Base-by-base conservation (phyloP, 2,329 filamentous ascomycete species). In the Stagonosporopsis chrysanthemi region DNA sequence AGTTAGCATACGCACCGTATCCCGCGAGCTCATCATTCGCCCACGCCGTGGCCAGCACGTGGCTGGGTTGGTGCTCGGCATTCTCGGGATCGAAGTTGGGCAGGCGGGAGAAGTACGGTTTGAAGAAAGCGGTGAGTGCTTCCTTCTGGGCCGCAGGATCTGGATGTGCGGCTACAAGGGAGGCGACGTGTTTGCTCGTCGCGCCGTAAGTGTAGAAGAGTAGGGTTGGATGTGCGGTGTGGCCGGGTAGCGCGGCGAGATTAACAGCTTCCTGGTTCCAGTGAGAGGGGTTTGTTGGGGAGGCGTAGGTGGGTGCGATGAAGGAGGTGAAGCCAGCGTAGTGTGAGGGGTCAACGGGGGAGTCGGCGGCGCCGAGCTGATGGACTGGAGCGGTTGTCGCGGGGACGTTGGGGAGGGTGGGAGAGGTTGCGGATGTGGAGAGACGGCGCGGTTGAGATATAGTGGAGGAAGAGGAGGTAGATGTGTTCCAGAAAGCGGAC, bases 211-310 rank as follows among this genome's bases (percentile, higher is more conserved):
- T 88, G 79, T 92, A 97, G 82, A 96, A 97, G 24, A 97, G 84
- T 4, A 97, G 82, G 0, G 91, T 96, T 7, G 92, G 90, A 58
- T 96, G 92, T 0, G 88, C 83, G 47, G 80, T 81, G 0, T 70
- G 65, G 0, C 26, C 28, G 1, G 85, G 82, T 2, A 96, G 81
- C 2, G 88, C 86, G 39, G 89, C 88, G 22, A 97, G 83, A 56
- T 94, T 92, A 56, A 96, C 82, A 50, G 87, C 84, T 77, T 94
- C 89, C 74, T 91, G 89, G 60, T 87, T 86, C 90, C 91, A 95
- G 58, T 81, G 77, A 6, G 82, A 66, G 1, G 86, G 84, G 64
- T 90, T 89, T 1, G 83, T 89, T 1, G 83, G 78, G 0, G 79
- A 61, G 0, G 88, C 83, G 72, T 96, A 96, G 2, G 71, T 76